Base-by-base conservation (phyloP, 2,329 filamentous ascomycete species). In the Remersonia thermophila region DNA sequence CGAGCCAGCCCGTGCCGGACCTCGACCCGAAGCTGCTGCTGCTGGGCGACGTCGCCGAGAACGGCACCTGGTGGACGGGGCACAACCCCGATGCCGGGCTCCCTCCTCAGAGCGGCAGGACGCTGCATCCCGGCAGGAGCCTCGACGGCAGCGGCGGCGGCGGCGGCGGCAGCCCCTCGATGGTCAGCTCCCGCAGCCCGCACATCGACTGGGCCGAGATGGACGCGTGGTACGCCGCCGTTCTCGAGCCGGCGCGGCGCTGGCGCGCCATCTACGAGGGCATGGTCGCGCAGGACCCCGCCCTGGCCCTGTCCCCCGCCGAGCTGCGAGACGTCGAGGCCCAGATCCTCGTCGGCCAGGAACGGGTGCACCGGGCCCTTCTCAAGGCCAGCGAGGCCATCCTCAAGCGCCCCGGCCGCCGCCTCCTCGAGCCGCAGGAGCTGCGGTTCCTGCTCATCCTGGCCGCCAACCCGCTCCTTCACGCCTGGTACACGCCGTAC, bases 41-140 rank as follows among this genome's bases (percentile, higher is more conserved):
- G 6, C 56, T 87, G 2, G 83, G 82, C 2, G 74, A 87, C 49
- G 67, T 87, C 46, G 80, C 78, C 1, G 83, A 91, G 52, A 91
- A 91, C 51, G 83, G 81, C 2, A 73, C 71, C 7, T 89, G 82
- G 83, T 89, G 83, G 82, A 77, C 79, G 32, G 81, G 79, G 2
- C 64, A 70, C 49, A 55, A 65, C 26, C 9, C 5, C 20, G 20
- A 23, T 9, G 9, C 5, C 20, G 20, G 20, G 20, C 20, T 23
- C 20, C 20, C 9, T 9, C 20, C 20, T 5, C 20, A 23, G 5
- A 23, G n/a, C n/a, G n/a, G 20, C 20, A 23, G 20, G 20, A 23
- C 20, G 20, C 20, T 23, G 20, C 20, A 5, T 23, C 5, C 57
- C 39, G 47, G 56, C 27, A 51, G 51, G 20, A 56, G 53, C 28